phyloP scores from a whole-genome alignment of 2,329 filamentous ascomycete genomes.

The Xylaria sp. region DNA sequence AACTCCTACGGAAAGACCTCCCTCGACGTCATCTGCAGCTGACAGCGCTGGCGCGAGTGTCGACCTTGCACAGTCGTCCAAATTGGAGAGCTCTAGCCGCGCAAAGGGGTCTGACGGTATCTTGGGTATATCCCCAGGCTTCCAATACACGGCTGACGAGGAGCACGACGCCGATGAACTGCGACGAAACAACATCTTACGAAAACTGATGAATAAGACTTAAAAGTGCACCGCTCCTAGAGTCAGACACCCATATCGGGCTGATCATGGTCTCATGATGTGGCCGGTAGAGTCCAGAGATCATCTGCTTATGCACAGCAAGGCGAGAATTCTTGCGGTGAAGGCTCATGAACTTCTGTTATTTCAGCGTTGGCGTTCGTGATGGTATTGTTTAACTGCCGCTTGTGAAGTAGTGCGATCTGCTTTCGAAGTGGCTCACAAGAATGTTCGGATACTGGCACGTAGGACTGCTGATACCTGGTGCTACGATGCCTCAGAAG shows the following conservation, averaged over 20 bases:
- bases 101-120: constrained; percentile 25
- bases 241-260: neutral
- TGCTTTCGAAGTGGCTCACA: neutral
- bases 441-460: neutral
- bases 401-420: neutral
- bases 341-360: neutral
- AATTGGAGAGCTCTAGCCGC: constrained; percentile 55
- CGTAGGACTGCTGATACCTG: neutral
- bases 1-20: constrained; percentile 42
- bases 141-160: constrained; percentile 36
- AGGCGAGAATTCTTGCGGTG: neutral
- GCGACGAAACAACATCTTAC: constrained; percentile 41
- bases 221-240: constrained; percentile 10
- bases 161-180: constrained; percentile 36
- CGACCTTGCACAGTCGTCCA: constrained; percentile 43
- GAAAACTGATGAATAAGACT: constrained; percentile 44
- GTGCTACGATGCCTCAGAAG: neutral
- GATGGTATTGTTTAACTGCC: constrained; percentile 21
- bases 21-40: constrained; percentile 39
- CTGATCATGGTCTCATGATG: constrained; percentile 21
- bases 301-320: constrained; percentile 1
- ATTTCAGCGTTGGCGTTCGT: constrained; percentile 33
- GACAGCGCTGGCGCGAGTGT: constrained; percentile 35
- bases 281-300: neutral
- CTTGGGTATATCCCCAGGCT: constrained; percentile 38